phyloP scores from a whole-genome alignment of 2,329 filamentous ascomycete genomes.

The Pyricularia sp. region DNA sequence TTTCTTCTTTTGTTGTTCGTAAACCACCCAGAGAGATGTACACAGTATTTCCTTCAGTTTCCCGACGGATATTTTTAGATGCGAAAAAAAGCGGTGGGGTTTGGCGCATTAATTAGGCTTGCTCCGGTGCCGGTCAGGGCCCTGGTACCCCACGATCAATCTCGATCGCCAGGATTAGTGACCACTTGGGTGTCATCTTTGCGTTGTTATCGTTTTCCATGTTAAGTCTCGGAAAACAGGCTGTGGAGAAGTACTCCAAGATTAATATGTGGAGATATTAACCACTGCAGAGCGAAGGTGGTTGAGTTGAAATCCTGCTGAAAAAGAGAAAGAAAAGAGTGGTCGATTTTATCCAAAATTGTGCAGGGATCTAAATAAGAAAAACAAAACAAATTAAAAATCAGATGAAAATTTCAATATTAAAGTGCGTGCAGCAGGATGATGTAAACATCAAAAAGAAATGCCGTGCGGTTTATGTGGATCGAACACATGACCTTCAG shows the following conservation, averaged over 20 bases:
- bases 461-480: neutral
- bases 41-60: neutral
- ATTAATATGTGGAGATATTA: too few species aligned
- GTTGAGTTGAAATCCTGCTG: too few species aligned
- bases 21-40: neutral
- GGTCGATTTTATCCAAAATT: too few species aligned
- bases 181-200: neutral
- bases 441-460: neutral
- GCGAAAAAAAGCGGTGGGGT: neutral
- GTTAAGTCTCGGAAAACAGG: neutral
- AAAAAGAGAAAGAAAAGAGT: too few species aligned
- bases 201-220: neutral
- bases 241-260: neutral
- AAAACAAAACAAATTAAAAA: neutral
- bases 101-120: neutral
- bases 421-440: too few species aligned
- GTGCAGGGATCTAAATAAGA: too few species aligned
- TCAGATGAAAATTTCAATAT: neutral
- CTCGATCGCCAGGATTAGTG: neutral
- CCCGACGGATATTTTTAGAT: neutral
- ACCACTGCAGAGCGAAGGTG: too few species aligned
- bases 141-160: neutral
- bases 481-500: slow-evolving; percentile 1
- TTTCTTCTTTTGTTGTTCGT: neutral
- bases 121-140: neutral